Conservation (phyloP, 108 stramenopile genomes). For the Hondaea fermentalgiana region DNA sequence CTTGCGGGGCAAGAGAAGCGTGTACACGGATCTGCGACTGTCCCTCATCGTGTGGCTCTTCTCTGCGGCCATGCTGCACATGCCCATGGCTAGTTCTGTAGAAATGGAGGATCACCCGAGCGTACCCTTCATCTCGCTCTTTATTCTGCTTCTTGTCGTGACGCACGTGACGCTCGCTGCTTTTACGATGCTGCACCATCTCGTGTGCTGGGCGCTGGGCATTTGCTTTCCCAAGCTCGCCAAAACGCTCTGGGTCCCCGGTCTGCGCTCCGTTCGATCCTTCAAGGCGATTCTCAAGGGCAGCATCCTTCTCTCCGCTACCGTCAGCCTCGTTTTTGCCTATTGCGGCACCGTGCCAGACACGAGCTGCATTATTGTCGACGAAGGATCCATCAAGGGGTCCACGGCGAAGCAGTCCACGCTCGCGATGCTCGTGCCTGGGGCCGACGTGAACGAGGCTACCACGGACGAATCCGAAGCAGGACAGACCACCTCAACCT, state of each 20-base stretch:
- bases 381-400: not conserved
- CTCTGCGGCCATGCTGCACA: not conserved
- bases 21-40: not conserved
- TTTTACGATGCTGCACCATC: not conserved
- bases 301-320: not conserved
- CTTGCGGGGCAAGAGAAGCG: not conserved
- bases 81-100: not conserved
- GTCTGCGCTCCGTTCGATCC: not conserved
- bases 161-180: not conserved
- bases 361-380: not conserved
- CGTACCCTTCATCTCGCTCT: not conserved
- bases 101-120: not conserved
- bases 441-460: too few relatives aligned
- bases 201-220: not conserved
- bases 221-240: not conserved
- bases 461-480: too few relatives aligned
- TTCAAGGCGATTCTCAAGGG: not conserved
- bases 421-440: not conserved
- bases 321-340: not conserved
- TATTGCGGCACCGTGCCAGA: constrained; percentile 2
- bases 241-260: not conserved
- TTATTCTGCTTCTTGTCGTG: not conserved
- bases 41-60: constrained; percentile 6
- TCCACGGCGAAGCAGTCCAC: not conserved
- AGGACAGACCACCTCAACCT: not conserved